phyloP scores from a whole-genome alignment of 2,329 filamentous ascomycete species.

The Talaromyces islandicus region DNA sequence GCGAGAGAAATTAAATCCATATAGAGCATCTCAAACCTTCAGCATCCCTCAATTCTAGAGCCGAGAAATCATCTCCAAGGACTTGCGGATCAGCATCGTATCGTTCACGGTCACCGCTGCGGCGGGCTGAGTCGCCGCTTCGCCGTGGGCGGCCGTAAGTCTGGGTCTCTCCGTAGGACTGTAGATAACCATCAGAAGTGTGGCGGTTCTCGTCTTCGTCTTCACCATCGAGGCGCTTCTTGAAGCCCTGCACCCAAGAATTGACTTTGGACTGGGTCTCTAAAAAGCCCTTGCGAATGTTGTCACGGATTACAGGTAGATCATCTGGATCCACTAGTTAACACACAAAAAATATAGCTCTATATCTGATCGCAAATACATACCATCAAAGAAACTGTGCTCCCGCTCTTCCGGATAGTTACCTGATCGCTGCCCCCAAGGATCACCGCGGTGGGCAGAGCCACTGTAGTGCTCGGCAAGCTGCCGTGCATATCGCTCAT shows the following conservation, averaged over 20 bases:
- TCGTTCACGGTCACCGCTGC: constrained; percentile 80
- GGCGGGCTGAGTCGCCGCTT: constrained; percentile 57
- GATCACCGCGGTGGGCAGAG: constrained; percentile 23
- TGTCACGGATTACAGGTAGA: constrained; percentile 85
- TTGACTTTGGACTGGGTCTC: constrained; percentile 94
- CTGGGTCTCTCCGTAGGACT: constrained; percentile 24
- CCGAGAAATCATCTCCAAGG: constrained; percentile 79
- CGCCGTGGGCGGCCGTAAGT: constrained; percentile 48
- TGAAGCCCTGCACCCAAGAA: constrained; percentile 82
- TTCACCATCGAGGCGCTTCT: constrained; percentile 89
- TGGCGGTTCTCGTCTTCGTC: constrained; percentile 43
- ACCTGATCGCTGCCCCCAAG: constrained; percentile 39
- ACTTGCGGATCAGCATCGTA: constrained; percentile 94
- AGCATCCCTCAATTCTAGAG: constrained; percentile 56
- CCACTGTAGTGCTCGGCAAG: constrained; percentile 82
- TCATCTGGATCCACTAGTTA: constrained; percentile 56
- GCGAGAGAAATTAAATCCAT: background rate
- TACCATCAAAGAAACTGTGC: constrained; percentile 81
- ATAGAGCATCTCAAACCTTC: constrained; percentile 42
- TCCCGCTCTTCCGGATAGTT: constrained; percentile 59
- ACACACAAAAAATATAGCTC: background rate
- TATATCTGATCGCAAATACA: background rate
- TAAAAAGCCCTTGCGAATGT: constrained; percentile 86
- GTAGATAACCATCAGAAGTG: constrained; percentile 31
- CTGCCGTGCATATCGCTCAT: constrained; percentile 87